Evolutionary conservation across 768 basidiomycete genomes (phyloP), one percentile per base, ranked within the genome.

Genomic region (Russula vinacea): DNA sequence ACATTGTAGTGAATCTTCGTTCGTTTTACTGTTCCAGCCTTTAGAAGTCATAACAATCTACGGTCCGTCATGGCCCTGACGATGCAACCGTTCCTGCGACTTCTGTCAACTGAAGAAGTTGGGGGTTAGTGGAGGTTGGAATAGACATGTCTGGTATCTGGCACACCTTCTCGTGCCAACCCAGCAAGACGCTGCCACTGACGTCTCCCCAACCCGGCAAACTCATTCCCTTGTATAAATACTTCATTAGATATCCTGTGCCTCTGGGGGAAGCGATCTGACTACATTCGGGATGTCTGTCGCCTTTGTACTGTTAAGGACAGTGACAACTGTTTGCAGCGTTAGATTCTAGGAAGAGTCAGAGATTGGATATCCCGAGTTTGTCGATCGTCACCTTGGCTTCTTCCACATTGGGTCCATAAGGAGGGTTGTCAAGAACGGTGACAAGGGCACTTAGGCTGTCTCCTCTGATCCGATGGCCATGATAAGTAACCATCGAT

Each of bases 221-320:
- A 19, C 80, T 84, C 95, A 97, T 98, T 17, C 92, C 95, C 78
- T 98, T 98, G 84, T 98, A 98, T 17, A 98, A 79, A 72, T 96
- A 98, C 74, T 95, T 96, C 96, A 97, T 98, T 59, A 98, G 81
- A 37, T 90, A 72, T 97, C 96, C 71, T 94, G 92, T 50, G 82
- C 77, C 56, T 91, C 88, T 69, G 82, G 82, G 3, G 87, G 82
- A 35, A 98, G 81, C 0, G 80, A 74, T 71, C 87, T 89, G 73
- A 97, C 81, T 56, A 90, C 84, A 29, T 77, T 77, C 3, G 88
- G 80, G 67, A 98, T 92, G 67, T 98, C 95, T 2, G 91, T 82
- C 6, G 93, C 79, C 74, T 96, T 93, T 14, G 94, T 97, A 62
- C 91, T 94, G 80, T 97, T 98, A 67, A 98, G 83, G 67, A 98